Conservation (phyloP, 495 filamentous ascomycete genomes). For the Copromyces sp. region DNA sequence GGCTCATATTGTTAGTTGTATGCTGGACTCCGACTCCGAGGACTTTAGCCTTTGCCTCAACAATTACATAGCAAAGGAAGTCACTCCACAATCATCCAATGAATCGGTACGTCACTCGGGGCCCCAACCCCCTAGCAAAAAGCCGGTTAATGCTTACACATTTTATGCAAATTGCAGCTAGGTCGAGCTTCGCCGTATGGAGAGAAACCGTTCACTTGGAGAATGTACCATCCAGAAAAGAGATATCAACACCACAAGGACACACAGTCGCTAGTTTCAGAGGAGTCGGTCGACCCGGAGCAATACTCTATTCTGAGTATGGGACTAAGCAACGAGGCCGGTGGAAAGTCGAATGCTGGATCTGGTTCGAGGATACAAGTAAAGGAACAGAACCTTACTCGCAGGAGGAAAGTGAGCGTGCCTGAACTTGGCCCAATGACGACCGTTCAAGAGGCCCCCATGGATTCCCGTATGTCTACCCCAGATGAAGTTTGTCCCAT, state of each 20-base stretch:
- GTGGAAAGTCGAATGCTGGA: constrained; percentile 29
- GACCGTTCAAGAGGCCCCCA: constrained; percentile 53
- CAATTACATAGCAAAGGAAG: constrained; percentile 37
- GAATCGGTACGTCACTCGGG: constrained; percentile 34
- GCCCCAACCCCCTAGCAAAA: not conserved
- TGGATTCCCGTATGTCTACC: constrained; percentile 62
- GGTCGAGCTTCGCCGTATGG: constrained; percentile 24
- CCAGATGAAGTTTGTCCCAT: not conserved
- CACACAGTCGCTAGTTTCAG: constrained; percentile 26
- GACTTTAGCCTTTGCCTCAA: constrained; percentile 26
- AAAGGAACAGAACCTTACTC: constrained; percentile 42
- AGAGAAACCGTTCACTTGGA: constrained; percentile 40
- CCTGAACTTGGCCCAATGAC: constrained; percentile 58
- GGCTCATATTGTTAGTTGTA: constrained; percentile 40
- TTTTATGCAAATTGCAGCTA: constrained; percentile 15
- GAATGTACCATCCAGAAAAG: constrained; percentile 41
- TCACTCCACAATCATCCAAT: constrained; percentile 32
- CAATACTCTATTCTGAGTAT: constrained; percentile 37
- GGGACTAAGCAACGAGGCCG: constrained; percentile 33
- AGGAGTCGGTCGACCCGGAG: constrained; percentile 41
- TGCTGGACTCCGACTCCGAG: constrained; percentile 30
- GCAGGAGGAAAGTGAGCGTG: constrained; percentile 52
- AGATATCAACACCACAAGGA: constrained; percentile 45
- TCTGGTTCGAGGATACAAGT: constrained; percentile 36
- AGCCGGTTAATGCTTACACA: constrained; percentile 20